Percentiles rank a stretch among this genome's conserved stretches.
These are phyloP conservation scores for Rhodosporidiobolus sp. DNA, from an alignment of 768 basidiomycete species.

Conservation along the genomic window DNA sequence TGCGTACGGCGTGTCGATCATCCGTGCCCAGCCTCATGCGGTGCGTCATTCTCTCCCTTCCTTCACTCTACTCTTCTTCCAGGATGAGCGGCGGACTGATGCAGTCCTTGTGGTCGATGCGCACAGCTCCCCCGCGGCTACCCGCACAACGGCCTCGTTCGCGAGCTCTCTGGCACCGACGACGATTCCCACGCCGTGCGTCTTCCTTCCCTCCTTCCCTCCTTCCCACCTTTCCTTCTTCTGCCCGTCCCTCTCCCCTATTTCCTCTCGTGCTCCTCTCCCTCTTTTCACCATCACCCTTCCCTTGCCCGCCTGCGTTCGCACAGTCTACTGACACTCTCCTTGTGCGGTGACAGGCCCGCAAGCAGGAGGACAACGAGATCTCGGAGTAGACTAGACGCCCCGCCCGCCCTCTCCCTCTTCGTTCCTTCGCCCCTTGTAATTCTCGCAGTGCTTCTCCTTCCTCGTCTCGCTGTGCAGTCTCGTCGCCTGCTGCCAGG, in stretches of 20 bases:
- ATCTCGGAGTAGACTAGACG: not conserved
- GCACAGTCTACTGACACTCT: not conserved
- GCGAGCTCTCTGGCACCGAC: slow-evolving; percentile 34
- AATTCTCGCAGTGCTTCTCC: too few relatives aligned
- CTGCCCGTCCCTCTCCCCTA: not conserved
- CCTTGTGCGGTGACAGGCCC: not conserved
- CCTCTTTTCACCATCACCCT: too few relatives aligned
- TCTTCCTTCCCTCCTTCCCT: too few relatives aligned
- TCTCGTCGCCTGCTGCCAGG: too few relatives aligned
- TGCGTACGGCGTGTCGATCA: slow-evolving; percentile 25
- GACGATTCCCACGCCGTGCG: slow-evolving; percentile 27
- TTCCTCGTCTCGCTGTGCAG: too few relatives aligned
- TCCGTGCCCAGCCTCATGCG: slow-evolving; percentile 16
- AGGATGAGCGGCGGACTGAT: too few relatives aligned
- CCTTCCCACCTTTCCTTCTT: too few relatives aligned
- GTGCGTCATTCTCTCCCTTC: slow-evolving; percentile 8
- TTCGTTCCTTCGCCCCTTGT: too few relatives aligned
- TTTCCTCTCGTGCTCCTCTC: not conserved
- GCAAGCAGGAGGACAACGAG: slow-evolving; percentile 14
- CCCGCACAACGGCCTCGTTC: slow-evolving; percentile 37
- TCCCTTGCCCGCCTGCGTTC: too few relatives aligned
- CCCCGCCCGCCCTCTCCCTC: too few relatives aligned
- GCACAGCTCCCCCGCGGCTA: slow-evolving; percentile 35
- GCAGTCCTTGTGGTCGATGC: not conserved
- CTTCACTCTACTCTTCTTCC: not conserved